Percentiles rank a stretch among this genome's conserved stretches.
These are phyloP conservation scores for Geum urbanum DNA, from an alignment of 306 rosid genomes.

Conservation along the genomic window DNA sequence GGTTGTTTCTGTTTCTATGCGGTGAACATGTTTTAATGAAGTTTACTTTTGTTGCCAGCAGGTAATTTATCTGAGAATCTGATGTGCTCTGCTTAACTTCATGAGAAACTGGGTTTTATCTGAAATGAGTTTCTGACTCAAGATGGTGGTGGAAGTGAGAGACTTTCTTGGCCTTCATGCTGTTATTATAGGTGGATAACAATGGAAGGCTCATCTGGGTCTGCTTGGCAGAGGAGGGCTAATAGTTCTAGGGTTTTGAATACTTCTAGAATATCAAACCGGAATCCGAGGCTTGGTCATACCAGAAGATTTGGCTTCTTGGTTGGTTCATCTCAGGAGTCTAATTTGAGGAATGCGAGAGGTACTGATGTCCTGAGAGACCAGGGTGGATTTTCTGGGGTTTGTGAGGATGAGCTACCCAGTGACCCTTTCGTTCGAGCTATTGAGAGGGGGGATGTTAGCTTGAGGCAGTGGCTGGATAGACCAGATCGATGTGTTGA, in stretches of 20 bases:
- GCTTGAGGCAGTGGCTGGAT: constrained; percentile 96
- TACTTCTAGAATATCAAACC: no score
- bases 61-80: constrained; percentile 31
- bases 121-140: constrained; percentile 41
- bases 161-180: constrained; percentile 57
- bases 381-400: constrained; percentile 57
- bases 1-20: no score
- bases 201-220: constrained; percentile 81
- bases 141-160: constrained; percentile 41
- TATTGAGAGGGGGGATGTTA: constrained; percentile 70
- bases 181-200: constrained; percentile 49
- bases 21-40: constrained; percentile 15
- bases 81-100: constrained; percentile 33
- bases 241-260: constrained; percentile 58
- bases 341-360: constrained; percentile 41
- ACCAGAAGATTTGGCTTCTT: constrained; percentile 36
- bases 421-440: constrained; percentile 50
- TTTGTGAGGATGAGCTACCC: constrained; percentile 50
- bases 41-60: constrained; percentile 34
- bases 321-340: constrained; percentile 46
- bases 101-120: constrained; percentile 18
- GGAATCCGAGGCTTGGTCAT: constrained; percentile 43
- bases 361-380: constrained; percentile 38
- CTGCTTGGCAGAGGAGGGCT: constrained; percentile 53
- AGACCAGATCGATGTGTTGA: constrained; percentile 66